Percentiles rank a stretch among this genome's conserved stretches.
These are phyloP conservation scores for Fusarium buharicum DNA, from an alignment of 2,329 filamentous ascomycete genomes.

Conservation along the genomic window DNA sequence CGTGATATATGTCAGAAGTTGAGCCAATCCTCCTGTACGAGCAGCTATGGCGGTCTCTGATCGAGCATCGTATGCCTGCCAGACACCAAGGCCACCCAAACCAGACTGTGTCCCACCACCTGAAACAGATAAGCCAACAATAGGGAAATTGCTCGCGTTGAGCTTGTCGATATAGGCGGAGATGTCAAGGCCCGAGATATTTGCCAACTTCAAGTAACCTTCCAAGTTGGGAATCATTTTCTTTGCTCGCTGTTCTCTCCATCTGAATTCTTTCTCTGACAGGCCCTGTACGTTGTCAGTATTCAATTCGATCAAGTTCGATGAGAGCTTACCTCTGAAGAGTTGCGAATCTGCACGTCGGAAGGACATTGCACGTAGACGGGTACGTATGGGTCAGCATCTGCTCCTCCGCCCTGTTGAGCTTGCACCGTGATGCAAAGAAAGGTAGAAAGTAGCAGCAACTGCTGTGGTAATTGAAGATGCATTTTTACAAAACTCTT, in stretches of 20 bases:
- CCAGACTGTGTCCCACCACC: slow-evolving; percentile 47
- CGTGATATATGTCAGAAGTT: slow-evolving; percentile 43
- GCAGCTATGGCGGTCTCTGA: slow-evolving; percentile 30
- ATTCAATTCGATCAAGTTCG: rapidly evolving
- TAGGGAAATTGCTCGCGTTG: slow-evolving; percentile 30
- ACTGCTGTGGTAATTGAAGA: neutral
- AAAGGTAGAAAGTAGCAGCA: neutral
- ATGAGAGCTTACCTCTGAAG: slow-evolving; percentile 1
- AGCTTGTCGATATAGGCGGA: slow-evolving; percentile 36
- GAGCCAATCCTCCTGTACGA: slow-evolving; percentile 41
- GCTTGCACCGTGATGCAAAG: neutral
- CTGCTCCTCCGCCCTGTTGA: neutral
- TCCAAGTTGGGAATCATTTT: slow-evolving; percentile 35
- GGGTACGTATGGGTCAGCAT: slow-evolving; percentile 26
- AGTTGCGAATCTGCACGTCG: slow-evolving; percentile 16
- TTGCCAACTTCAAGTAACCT: slow-evolving; percentile 37
- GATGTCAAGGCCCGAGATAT: slow-evolving; percentile 40
- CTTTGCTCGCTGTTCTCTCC: slow-evolving; percentile 35
- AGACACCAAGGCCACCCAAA: slow-evolving; percentile 44
- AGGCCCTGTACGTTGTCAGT: slow-evolving; percentile 29
- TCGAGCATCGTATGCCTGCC: slow-evolving; percentile 45
- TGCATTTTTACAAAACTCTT: slow-evolving; percentile 5
- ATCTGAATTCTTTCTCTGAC: slow-evolving; percentile 37
- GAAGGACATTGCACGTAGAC: slow-evolving; percentile 27
- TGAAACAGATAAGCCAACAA: slow-evolving; percentile 43